phyloP scores from a whole-genome alignment of 2,329 filamentous ascomycete genomes.

The Penicillium sp. region DNA sequence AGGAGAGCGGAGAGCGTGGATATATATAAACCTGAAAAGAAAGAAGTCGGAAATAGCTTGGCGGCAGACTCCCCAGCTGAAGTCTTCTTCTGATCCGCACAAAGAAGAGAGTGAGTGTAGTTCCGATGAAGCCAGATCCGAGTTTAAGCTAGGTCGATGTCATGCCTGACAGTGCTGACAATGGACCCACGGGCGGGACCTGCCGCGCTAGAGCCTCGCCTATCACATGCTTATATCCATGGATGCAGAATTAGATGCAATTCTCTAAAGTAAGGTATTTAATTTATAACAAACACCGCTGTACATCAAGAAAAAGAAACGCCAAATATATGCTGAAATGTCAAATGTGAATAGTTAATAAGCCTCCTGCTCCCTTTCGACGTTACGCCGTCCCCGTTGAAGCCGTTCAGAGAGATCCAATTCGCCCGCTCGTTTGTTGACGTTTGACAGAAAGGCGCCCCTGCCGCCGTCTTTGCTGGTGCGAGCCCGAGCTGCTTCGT shows the following conservation, averaged over 20 bases:
- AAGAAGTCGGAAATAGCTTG: not conserved
- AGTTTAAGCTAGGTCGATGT: not conserved
- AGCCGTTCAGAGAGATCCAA: slow-evolving; percentile 42
- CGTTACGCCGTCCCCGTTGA: slow-evolving; percentile 32
- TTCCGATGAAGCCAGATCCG: not conserved
- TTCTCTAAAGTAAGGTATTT: too few species aligned
- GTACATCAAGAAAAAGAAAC: too few species aligned
- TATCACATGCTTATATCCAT: too few species aligned
- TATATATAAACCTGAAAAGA: not conserved
- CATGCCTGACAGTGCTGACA: not conserved
- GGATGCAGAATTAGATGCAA: too few species aligned
- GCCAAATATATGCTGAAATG: not conserved
- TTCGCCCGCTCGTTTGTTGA: slow-evolving; percentile 55
- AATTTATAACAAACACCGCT: too few species aligned
- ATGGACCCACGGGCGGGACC: slow-evolving; percentile 1
- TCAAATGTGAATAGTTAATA: slow-evolving; percentile 31
- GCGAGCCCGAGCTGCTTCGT: slow-evolving; percentile 59
- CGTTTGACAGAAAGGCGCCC: slow-evolving; percentile 59
- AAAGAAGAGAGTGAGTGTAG: not conserved
- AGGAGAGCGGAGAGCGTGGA: not conserved
- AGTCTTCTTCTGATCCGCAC: not conserved
- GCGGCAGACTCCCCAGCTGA: not conserved
- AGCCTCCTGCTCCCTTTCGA: slow-evolving; percentile 29
- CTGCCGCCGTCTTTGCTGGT: slow-evolving; percentile 61
- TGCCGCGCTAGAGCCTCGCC: not conserved